Percentiles rank a stretch among this genome's conserved stretches.
Evolutionary conservation across 2,329 filamentous ascomycete species (phyloP).

Genomic region (Didymella exigua): DNA sequence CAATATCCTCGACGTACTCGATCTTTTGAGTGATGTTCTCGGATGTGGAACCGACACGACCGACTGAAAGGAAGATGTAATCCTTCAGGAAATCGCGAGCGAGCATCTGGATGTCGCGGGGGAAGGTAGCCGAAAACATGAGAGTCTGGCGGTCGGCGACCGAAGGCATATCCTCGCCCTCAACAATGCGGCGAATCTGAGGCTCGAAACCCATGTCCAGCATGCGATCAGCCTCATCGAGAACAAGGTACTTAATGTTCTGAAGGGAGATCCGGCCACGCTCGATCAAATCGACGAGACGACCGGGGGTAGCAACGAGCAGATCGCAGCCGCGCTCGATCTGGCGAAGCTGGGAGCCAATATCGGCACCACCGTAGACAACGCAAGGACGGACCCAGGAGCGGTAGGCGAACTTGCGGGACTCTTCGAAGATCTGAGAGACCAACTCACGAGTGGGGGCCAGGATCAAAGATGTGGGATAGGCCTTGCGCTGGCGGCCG

Average conservation of each 20-base stretch:
- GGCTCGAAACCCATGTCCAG: constrained; percentile 99
- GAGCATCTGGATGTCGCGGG: constrained; percentile 98
- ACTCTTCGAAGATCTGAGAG: constrained; percentile 96
- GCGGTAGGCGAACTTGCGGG: constrained; percentile 97
- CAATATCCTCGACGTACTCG: constrained; percentile 93
- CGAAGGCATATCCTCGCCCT: constrained; percentile 95
- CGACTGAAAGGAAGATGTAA: constrained; percentile 98
- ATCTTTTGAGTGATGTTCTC: constrained; percentile 99
- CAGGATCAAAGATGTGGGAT: constrained; percentile 93
- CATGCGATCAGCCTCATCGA: constrained; percentile 99
- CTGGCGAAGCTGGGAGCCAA: constrained; percentile 95
- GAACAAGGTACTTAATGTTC: constrained; percentile 99
- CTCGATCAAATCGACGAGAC: constrained; percentile 97
- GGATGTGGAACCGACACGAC: constrained; percentile 98
- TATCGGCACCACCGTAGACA: constrained; percentile 98
- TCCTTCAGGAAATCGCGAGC: constrained; percentile 98
- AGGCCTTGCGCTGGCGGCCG: constrained; percentile 95
- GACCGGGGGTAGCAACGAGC: constrained; percentile 93
- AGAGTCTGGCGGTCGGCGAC: constrained; percentile 89
- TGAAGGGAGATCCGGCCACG: constrained; percentile 95
- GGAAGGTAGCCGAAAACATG: constrained; percentile 99
- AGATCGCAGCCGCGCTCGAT: constrained; percentile 98
- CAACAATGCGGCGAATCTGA: constrained; percentile 97
- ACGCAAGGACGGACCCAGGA: constrained; percentile 99
- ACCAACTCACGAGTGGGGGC: constrained; percentile 98